A percentile compares a stretch with the other conserved stretches of the same genome.
Evolutionary conservation across 306 rosid species (phyloP).

Genomic region (Clitoria ternatea): DNA sequence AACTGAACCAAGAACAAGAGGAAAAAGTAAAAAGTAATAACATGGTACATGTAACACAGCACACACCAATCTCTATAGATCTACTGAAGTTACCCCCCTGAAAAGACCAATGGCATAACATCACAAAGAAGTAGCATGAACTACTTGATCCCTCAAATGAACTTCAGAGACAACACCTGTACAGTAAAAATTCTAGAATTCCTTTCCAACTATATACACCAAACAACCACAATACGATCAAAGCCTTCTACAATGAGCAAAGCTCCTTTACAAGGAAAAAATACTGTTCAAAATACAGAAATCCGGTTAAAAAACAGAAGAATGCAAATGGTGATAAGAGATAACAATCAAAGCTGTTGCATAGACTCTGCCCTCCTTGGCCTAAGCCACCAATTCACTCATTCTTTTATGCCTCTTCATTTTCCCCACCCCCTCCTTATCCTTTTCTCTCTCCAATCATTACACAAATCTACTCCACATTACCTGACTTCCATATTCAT

Average conservation of each 20-base stretch:
- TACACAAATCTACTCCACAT: not conserved
- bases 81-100: not conserved
- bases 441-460: not conserved
- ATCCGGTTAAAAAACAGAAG: not conserved
- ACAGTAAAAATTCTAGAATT: not conserved
- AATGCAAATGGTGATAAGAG: not conserved
- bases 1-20: too few species aligned
- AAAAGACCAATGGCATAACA: not conserved
- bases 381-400: not conserved
- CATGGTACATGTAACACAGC: not conserved
- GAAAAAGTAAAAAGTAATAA: not conserved
- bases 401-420: not conserved
- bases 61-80: not conserved
- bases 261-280: not conserved
- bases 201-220: not conserved
- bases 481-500: not conserved
- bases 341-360: not conserved
- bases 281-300: not conserved
- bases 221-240: not conserved
- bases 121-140: not conserved
- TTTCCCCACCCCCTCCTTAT: not conserved
- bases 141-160: not conserved
- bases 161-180: not conserved
- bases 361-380: not conserved
- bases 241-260: not conserved